A percentile compares a stretch with the other conserved stretches of the same genome.
Conservation (phyloP, 202 grass and related monocot genomes). For the Hordeum pubiflorum region DNA sequence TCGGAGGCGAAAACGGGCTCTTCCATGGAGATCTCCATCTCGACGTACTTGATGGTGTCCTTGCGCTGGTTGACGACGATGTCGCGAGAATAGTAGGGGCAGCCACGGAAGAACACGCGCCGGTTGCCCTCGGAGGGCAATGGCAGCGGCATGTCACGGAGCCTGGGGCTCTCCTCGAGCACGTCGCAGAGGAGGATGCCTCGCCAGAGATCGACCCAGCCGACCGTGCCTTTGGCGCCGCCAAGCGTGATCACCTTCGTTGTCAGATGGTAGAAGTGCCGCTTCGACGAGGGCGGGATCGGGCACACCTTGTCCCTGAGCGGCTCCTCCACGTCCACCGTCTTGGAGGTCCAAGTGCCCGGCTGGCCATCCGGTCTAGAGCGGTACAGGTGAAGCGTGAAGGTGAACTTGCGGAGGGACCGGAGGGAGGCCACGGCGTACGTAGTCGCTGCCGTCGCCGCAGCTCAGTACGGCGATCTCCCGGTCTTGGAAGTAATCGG, state of each 20-base stretch:
- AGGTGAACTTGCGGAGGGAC: neutral
- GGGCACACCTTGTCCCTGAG: neutral
- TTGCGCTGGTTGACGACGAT: neutral
- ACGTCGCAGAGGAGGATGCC: conserved; percentile 9
- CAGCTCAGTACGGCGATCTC: neutral
- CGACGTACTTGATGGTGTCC: neutral
- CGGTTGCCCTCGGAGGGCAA: neutral
- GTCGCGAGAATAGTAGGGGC: neutral
- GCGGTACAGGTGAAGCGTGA: neutral
- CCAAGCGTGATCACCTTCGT: neutral
- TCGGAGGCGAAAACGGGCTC: too few species aligned
- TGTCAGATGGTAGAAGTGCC: neutral
- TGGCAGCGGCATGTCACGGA: neutral
- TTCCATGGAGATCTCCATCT: neutral
- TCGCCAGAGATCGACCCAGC: conserved; percentile 3
- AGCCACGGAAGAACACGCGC: accelerated
- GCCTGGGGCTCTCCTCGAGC: neutral
- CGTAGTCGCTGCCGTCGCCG: neutral
- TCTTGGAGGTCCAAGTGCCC: too few species aligned
- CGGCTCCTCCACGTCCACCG: neutral
- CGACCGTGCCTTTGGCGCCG: neutral
- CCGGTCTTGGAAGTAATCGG: neutral
- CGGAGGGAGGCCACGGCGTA: neutral
- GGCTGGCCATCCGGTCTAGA: neutral
- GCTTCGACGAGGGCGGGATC: neutral